Evolutionary conservation across 164 flowering plant genomes (phyloP).

Genomic region (Sextonia rubra): DNA sequence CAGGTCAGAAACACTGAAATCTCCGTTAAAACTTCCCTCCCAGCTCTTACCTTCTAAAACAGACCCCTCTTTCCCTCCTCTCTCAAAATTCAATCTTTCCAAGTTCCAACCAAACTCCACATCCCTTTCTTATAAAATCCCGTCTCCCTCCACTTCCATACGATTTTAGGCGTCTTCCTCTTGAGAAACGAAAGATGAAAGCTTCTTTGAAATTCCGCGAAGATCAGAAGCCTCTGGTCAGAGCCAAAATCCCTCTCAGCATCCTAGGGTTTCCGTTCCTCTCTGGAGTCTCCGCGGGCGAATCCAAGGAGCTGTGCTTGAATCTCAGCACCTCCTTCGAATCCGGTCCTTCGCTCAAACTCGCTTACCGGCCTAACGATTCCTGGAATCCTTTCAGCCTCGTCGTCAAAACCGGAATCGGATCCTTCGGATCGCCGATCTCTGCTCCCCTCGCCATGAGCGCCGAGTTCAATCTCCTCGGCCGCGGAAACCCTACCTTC

Average conservation of each 20-base stretch:
- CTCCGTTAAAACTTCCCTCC: not conserved
- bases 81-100: not conserved
- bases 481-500: conserved; percentile 50
- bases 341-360: conserved; percentile 57
- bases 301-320: conserved; percentile 55
- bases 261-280: conserved; percentile 63
- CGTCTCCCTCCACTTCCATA: not conserved
- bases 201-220: conserved; percentile 71
- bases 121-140: not conserved
- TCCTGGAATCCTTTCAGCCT: conserved; percentile 57
- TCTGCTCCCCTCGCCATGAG: conserved; percentile 55
- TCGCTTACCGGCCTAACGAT: conserved; percentile 70
- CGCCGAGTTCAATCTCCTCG: conserved; percentile 61
- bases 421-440: conserved; percentile 59
- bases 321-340: conserved; percentile 55
- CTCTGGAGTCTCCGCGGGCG: conserved; percentile 58
- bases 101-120: not conserved
- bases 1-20: not conserved
- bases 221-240: conserved; percentile 59
- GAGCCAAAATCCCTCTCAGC: conserved; percentile 65
- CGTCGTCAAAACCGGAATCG: conserved; percentile 60
- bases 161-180: not conserved
- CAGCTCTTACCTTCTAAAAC: not conserved
- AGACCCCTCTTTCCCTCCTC: not conserved
- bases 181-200: conserved; percentile 37